These are phyloP conservation scores for Poterioochromonas sp. DNA, from an alignment of 352 stramenopile species.

Conservation along the genomic window DNA sequence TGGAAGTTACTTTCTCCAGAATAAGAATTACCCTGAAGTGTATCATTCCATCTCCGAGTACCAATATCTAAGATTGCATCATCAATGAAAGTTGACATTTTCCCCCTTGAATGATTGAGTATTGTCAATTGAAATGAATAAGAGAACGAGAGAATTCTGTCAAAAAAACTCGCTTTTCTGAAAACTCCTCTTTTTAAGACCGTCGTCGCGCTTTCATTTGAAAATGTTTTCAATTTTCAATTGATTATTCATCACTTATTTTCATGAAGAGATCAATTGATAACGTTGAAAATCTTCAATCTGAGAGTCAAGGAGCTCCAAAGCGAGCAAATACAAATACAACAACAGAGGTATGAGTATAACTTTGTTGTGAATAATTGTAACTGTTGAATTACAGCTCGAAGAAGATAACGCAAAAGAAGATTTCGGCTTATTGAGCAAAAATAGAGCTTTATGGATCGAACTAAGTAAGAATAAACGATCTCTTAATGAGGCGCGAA, in stretches of 20 bases:
- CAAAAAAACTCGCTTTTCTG: too few relatives aligned
- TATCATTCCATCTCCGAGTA: background rate
- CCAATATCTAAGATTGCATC: conserved; percentile 18
- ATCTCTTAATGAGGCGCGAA: background rate
- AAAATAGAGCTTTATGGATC: background rate
- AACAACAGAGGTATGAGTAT: background rate
- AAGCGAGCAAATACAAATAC: background rate
- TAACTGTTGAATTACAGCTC: background rate
- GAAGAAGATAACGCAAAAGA: background rate
- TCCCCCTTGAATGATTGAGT: too few relatives aligned
- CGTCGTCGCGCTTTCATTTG: too few relatives aligned
- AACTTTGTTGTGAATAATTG: background rate
- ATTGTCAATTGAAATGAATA: too few relatives aligned
- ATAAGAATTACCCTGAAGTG: background rate
- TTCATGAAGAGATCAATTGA: background rate
- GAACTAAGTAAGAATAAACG: conserved; percentile 21
- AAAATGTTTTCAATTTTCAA: too few relatives aligned
- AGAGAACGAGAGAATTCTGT: too few relatives aligned
- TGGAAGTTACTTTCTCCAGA: background rate
- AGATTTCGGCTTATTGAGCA: conserved; percentile 2
- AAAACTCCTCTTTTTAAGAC: too few relatives aligned
- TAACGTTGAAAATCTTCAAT: background rate
- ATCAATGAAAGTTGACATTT: conserved; percentile 10
- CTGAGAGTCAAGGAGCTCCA: background rate
- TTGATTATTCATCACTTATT: too few relatives aligned